phyloP scores from a whole-genome alignment of 2,329 filamentous ascomycete species.

The Stemphylium lycopersici region DNA sequence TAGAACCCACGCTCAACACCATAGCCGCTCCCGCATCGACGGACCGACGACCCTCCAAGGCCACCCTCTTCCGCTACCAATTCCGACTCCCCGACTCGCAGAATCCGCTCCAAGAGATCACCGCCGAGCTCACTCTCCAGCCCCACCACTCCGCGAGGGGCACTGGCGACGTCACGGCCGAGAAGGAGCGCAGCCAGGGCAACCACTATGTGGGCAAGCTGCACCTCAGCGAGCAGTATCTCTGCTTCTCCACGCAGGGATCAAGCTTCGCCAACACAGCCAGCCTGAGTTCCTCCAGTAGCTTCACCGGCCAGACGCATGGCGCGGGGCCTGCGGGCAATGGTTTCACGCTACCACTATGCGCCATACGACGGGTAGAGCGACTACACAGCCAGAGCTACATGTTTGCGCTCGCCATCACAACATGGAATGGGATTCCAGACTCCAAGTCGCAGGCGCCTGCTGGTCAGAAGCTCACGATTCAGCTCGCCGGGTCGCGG shows the following conservation, averaged over 20 bases:
- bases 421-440: conserved; percentile 80
- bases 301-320: conserved; percentile 91
- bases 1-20: conserved; percentile 80
- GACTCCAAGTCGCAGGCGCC: conserved; percentile 52
- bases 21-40: conserved; percentile 66
- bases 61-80: conserved; percentile 90
- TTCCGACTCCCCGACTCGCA: conserved; percentile 94
- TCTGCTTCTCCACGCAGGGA: conserved; percentile 95
- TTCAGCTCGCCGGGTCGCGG: conserved; percentile 87
- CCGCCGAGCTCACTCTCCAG: conserved; percentile 88
- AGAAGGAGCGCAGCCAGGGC: conserved; percentile 71
- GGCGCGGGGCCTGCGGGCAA: conserved; percentile 92
- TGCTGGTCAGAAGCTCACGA: conserved; percentile 81
- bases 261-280: conserved; percentile 84
- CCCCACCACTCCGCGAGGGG: conserved; percentile 64
- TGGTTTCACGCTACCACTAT: conserved; percentile 93
- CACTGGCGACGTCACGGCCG: conserved; percentile 49
- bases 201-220: conserved; percentile 92
- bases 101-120: conserved; percentile 94
- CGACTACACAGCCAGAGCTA: conserved; percentile 91
- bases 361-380: conserved; percentile 89
- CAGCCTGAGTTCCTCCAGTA: conserved; percentile 77
- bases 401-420: conserved; percentile 89
- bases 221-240: conserved; percentile 90
- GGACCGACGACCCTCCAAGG: conserved; percentile 85